Conservation (phyloP, 192 early-diverging fungal species). For the Coemansia sp. region DNA sequence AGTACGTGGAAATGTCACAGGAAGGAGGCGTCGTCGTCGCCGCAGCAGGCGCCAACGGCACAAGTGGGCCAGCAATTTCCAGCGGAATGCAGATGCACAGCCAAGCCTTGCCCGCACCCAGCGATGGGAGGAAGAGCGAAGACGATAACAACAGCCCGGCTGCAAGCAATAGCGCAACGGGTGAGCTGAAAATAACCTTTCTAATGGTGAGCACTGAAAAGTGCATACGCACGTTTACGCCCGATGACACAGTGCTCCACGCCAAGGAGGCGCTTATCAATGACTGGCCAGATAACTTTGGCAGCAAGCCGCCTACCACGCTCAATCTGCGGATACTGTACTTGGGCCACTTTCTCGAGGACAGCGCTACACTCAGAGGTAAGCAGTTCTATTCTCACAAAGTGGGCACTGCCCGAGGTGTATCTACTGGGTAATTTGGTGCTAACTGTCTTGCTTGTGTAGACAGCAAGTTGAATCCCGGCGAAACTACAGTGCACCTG, state of each 20-base stretch:
- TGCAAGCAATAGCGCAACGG: constrained; percentile 4
- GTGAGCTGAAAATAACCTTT: constrained; percentile 30
- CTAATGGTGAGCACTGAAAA: constrained; percentile 35
- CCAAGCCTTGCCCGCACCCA: neutral
- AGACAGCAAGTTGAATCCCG: constrained; percentile 26
- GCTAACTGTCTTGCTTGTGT: neutral
- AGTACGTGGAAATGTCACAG: neutral
- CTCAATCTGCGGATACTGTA: constrained; percentile 44
- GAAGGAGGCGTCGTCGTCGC: neutral
- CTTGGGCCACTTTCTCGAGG: constrained; percentile 38
- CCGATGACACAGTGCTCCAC: constrained; percentile 27
- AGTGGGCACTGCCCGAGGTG: neutral
- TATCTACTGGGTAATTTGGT: neutral
- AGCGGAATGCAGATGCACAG: constrained; percentile 10
- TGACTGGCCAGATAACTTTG: constrained; percentile 43
- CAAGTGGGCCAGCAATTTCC: neutral
- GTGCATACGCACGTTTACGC: constrained; percentile 18
- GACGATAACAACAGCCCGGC: constrained; percentile 7
- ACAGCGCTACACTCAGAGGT: constrained; percentile 31
- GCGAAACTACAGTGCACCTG: constrained; percentile 19
- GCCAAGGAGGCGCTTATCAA: constrained; percentile 36
- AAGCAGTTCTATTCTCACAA: neutral
- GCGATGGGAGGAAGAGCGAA: neutral
- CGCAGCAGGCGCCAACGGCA: neutral
- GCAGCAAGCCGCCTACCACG: constrained; percentile 21